phyloP scores from a whole-genome alignment of 2,329 filamentous ascomycete genomes.

The Colletotrichum costaricense region DNA sequence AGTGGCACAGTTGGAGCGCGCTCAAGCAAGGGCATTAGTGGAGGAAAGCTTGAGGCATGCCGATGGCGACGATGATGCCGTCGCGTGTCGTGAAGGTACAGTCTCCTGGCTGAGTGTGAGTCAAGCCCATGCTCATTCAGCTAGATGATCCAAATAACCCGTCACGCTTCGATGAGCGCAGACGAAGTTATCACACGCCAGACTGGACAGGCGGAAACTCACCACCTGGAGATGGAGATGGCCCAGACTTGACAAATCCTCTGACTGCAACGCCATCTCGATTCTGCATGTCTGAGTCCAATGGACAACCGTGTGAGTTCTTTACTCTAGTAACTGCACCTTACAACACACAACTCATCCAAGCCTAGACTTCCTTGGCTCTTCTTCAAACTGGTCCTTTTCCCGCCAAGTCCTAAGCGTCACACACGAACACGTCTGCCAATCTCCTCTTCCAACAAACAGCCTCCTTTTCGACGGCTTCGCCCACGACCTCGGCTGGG shows the following conservation, averaged over 20 bases:
- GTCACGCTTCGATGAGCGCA: not conserved
- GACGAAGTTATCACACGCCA: conserved; percentile 1
- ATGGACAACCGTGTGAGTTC: conserved; percentile 14
- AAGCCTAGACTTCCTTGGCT: conserved; percentile 60
- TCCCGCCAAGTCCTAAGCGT: conserved; percentile 60
- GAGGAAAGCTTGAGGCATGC: conserved; percentile 10
- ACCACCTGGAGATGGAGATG: not conserved
- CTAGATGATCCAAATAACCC: not conserved
- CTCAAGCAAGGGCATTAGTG: conserved; percentile 4
- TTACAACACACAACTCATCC: not conserved
- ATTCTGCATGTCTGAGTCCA: conserved; percentile 21
- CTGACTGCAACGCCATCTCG: conserved; percentile 18
- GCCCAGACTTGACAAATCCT: conserved; percentile 21
- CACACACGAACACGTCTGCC: conserved; percentile 59
- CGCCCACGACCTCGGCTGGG: conserved; percentile 53
- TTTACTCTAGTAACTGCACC: not conserved
- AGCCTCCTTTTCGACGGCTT: conserved; percentile 62
- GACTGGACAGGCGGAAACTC: not conserved
- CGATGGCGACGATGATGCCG: not conserved
- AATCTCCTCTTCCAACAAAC: conserved; percentile 53
- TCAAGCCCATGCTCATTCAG: not conserved
- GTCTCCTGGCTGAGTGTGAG: too few species aligned
- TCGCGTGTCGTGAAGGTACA: not conserved
- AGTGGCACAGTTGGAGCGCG: conserved; percentile 9
- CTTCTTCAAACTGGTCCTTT: conserved; percentile 68